Evolutionary conservation across 2,329 filamentous ascomycete genomes (phyloP).

Genomic region (Setomelanomma holmii): DNA sequence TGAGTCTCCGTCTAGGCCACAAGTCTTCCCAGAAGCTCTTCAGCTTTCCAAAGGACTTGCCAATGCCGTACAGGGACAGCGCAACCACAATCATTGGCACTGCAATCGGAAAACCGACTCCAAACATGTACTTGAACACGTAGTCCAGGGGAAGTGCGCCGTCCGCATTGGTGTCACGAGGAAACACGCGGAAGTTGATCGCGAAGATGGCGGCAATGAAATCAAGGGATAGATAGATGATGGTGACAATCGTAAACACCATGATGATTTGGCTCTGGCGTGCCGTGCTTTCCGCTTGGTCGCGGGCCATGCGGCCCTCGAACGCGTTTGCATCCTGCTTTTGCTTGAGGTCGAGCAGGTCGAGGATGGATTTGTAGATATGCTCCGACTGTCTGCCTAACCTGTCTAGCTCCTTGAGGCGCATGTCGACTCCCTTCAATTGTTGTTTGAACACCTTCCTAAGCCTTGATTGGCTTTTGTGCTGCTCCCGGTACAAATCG

Average conservation of each 20-base stretch:
- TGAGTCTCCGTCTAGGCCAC: too few relatives aligned
- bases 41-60: constrained; percentile 44
- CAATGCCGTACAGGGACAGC: constrained; percentile 52
- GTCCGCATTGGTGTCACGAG: constrained; percentile 36
- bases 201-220: constrained; percentile 65
- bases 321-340: constrained; percentile 74
- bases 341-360: constrained; percentile 72
- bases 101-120: constrained; percentile 61
- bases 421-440: constrained; percentile 63
- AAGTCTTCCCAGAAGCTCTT: too few relatives aligned
- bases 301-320: constrained; percentile 67
- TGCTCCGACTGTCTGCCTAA: constrained; percentile 69
- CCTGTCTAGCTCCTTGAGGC: constrained; percentile 65
- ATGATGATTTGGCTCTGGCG: constrained; percentile 64
- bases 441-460: constrained; percentile 65
- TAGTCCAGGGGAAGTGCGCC: constrained; percentile 55
- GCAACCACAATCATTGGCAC: constrained; percentile 59
- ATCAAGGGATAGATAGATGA: constrained; percentile 62
- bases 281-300: constrained; percentile 68
- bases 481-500: constrained; percentile 46
- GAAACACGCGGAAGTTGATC: constrained; percentile 61
- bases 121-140: constrained; percentile 64
- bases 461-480: constrained; percentile 54
- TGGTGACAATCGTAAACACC: constrained; percentile 67
- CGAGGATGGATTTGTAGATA: constrained; percentile 66